Evolutionary conservation across 1,284 basidiomycete species (phyloP), one percentile per base, ranked within the genome.

Genomic region (Tilletia setariae): DNA sequence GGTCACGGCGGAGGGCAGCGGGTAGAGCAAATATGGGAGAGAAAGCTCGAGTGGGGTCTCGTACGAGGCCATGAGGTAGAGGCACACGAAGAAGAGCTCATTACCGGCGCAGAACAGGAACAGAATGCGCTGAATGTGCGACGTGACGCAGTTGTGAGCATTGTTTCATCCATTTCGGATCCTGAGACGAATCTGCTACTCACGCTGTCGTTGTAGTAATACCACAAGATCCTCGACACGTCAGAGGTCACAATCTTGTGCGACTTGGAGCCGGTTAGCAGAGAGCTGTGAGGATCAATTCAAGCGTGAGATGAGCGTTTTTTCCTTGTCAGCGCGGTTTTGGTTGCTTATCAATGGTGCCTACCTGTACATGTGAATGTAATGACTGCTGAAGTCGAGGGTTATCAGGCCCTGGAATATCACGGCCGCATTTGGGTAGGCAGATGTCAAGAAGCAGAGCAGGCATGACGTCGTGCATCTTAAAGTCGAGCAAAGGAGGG

Each of bases 301-400:
- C 21, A 28, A 53, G 68, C 21, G 32, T 63, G 44, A 67, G 35
- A 62, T 47, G 40, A 53, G 32, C n/a, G n/a, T n/a, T n/a, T n/a
- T n/a, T n/a, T n/a, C n/a, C n/a, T n/a, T n/a, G n/a, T n/a, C n/a
- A n/a, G n/a, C n/a, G n/a, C 43, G 43, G 35, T 40, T 11, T 40
- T 40, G 35, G 35, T n/a, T n/a, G n/a, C n/a, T n/a, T n/a, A n/a
- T n/a, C n/a, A 16, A 16, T 1, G 11, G n/a, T 40, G 83, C 87
- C 70, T 78, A 94, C 94, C 93, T 95, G 85, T 98, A 97, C 95
- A 99, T 99, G 85, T 98, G 96, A 88, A 99, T 98, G 85, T 98
- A 99, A 84, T 99, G 95, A 78, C 93, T 95, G 74, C 91, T 90
- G 83, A 99, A 99, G 84, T 99, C 96, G 72, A 99, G 89, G 0